These are phyloP conservation scores for Scedosporium aurantiacum DNA, from an alignment of 2,329 filamentous ascomycete species.

Conservation along the genomic window DNA sequence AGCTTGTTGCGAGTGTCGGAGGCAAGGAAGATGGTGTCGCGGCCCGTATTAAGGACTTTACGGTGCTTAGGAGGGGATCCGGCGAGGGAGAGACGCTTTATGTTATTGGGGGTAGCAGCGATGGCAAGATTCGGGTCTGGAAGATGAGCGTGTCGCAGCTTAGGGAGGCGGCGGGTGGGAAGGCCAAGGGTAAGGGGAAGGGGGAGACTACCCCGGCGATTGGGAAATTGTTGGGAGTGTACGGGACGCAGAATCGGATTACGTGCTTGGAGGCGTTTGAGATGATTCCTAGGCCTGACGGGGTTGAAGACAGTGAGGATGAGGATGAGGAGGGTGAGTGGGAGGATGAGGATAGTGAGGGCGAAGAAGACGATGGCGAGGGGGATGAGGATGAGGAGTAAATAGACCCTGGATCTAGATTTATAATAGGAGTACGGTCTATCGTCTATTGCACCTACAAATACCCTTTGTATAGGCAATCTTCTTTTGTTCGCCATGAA, in stretches of 20 bases:
- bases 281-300: conserved; percentile 61
- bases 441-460: too few species aligned
- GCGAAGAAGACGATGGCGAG: conserved; percentile 23
- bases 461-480: too few species aligned
- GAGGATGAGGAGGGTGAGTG: conserved; percentile 33
- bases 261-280: conserved; percentile 80
- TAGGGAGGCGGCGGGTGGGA: conserved; percentile 18
- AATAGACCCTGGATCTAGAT: background rate
- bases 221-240: conserved; percentile 61
- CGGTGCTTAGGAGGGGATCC: conserved; percentile 39
- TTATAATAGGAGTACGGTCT: background rate
- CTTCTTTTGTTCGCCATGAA: too few species aligned
- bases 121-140: conserved; percentile 78
- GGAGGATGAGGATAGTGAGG: conserved; percentile 25
- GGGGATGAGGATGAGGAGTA: conserved; percentile 22
- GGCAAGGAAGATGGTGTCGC: conserved; percentile 57
- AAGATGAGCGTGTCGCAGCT: conserved; percentile 33
- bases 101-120: conserved; percentile 68
- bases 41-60: conserved; percentile 82
- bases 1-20: conserved; percentile 65
- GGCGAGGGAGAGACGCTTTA: conserved; percentile 32
- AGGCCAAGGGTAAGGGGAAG: conserved; percentile 5
- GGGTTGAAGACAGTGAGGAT: conserved; percentile 47
- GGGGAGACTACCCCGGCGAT: too few species aligned
- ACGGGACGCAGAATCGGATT: conserved; percentile 78